A percentile compares a stretch with the other conserved stretches of the same genome.
These are phyloP conservation scores for Graphiopsis chlorocephala DNA, from an alignment of 2,329 filamentous ascomycete species.

Conservation along the genomic window DNA sequence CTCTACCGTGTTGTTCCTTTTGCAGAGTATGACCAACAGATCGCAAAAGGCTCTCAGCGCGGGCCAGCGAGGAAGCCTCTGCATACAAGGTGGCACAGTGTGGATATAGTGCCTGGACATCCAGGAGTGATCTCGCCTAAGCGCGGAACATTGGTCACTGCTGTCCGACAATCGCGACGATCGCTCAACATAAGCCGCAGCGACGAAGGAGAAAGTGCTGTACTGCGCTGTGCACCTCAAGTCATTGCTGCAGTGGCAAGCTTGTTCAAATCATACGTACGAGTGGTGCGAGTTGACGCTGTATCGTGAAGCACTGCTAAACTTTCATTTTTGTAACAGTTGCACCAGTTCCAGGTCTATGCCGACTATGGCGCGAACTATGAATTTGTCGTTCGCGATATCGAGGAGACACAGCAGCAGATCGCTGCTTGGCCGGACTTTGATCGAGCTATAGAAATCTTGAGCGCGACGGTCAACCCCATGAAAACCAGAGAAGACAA, in stretches of 20 bases:
- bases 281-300: conserved; percentile 19
- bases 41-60: conserved; percentile 15
- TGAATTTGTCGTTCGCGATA: conserved; percentile 76
- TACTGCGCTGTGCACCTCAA: conserved; percentile 49
- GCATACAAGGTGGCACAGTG: conserved; percentile 49
- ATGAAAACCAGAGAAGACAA: conserved; percentile 62
- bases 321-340: conserved; percentile 49
- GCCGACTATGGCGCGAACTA: conserved; percentile 91
- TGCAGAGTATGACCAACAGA: conserved; percentile 49
- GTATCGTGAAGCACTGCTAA: conserved; percentile 44
- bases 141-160: neutral
- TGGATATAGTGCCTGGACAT: conserved; percentile 43
- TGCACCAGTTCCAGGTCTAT: conserved; percentile 79
- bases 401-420: conserved; percentile 65
- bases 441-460: conserved; percentile 78
- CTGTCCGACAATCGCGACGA: conserved; percentile 38
- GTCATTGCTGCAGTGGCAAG: conserved; percentile 54
- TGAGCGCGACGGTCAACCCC: conserved; percentile 72
- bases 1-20: conserved; percentile 69
- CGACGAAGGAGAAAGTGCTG: conserved; percentile 36
- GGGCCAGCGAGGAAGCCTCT: conserved; percentile 30
- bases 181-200: conserved; percentile 47
- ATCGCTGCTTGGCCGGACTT: conserved; percentile 74
- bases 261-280: conserved; percentile 54
- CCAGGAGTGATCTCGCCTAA: conserved; percentile 2